Evolutionary conservation across 108 stramenopile genomes (phyloP).

Genomic region (Chaetoceros tenuissimus): DNA sequence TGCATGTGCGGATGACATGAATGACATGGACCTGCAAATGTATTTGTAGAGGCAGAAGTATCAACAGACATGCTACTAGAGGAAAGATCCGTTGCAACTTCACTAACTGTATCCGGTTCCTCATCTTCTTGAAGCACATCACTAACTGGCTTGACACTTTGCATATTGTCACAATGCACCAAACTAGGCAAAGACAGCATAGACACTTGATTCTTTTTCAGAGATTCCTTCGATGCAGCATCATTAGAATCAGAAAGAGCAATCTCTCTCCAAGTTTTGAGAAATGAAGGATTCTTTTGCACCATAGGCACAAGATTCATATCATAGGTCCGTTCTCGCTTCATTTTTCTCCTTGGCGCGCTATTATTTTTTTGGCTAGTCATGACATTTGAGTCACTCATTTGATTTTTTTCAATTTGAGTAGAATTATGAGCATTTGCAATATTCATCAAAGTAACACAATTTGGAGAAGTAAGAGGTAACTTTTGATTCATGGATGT

Average conservation of each 20-base stretch:
- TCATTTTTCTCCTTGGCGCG: not conserved
- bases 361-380: too few relatives aligned
- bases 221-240: not conserved
- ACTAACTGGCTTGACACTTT: not conserved
- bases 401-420: too few relatives aligned
- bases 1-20: not conserved
- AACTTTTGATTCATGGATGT: too few relatives aligned
- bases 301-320: slow-evolving; percentile 40
- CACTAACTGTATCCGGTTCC: not conserved
- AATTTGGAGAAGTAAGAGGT: too few relatives aligned
- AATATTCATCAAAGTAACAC: too few relatives aligned
- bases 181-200: too few relatives aligned
- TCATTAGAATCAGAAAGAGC: slow-evolving; percentile 1
- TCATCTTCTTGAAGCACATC: not conserved
- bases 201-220: not conserved
- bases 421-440: too few relatives aligned
- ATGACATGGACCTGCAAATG: not conserved
- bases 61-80: too few relatives aligned
- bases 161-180: too few relatives aligned
- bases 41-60: not conserved
- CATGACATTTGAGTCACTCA: too few relatives aligned
- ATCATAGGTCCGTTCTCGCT: slow-evolving; percentile 16
- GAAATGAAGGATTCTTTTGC: slow-evolving; percentile 17
- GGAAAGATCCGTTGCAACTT: not conserved
- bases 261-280: slow-evolving; percentile 1